These are phyloP conservation scores for Flammula alnicola DNA, from an alignment of 1,284 basidiomycete genomes.

Conservation along the genomic window DNA sequence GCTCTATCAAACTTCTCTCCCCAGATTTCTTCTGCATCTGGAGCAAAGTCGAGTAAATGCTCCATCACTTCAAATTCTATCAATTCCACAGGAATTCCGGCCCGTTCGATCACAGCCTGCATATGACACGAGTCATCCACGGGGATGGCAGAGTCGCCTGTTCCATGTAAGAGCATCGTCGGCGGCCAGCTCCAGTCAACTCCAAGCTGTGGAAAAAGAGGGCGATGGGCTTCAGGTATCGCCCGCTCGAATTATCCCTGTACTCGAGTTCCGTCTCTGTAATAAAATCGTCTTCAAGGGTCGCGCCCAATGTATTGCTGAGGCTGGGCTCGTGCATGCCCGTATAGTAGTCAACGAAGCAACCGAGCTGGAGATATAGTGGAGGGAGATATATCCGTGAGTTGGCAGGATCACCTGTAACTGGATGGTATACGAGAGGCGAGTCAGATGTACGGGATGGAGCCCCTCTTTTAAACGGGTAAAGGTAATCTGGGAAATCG, in stretches of 20 bases:
- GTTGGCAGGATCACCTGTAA: slow-evolving; percentile 59
- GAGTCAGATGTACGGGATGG: slow-evolving; percentile 47
- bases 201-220: slow-evolving; percentile 58
- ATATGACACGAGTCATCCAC: slow-evolving; percentile 51
- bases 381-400: slow-evolving; percentile 62
- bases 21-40: slow-evolving; percentile 43
- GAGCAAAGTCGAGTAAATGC: slow-evolving; percentile 61
- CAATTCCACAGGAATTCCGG: slow-evolving; percentile 44
- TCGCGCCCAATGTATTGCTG: slow-evolving; percentile 44
- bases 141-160: slow-evolving; percentile 56
- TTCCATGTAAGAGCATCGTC: slow-evolving; percentile 59
- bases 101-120: slow-evolving; percentile 39
- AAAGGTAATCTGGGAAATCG: slow-evolving; percentile 38
- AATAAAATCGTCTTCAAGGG: slow-evolving; percentile 20
- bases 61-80: slow-evolving; percentile 51
- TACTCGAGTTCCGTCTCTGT: too few species aligned
- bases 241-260: slow-evolving; percentile 17
- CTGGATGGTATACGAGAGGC: slow-evolving; percentile 49
- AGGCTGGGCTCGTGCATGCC: slow-evolving; percentile 58
- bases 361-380: slow-evolving; percentile 63
- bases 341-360: slow-evolving; percentile 64
- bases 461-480: slow-evolving; percentile 21
- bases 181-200: slow-evolving; percentile 53
- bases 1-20: slow-evolving; percentile 36
- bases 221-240: slow-evolving; percentile 43